Evolutionary conservation across 306 rosid genomes (phyloP).

Genomic region (Fagus crenata): DNA sequence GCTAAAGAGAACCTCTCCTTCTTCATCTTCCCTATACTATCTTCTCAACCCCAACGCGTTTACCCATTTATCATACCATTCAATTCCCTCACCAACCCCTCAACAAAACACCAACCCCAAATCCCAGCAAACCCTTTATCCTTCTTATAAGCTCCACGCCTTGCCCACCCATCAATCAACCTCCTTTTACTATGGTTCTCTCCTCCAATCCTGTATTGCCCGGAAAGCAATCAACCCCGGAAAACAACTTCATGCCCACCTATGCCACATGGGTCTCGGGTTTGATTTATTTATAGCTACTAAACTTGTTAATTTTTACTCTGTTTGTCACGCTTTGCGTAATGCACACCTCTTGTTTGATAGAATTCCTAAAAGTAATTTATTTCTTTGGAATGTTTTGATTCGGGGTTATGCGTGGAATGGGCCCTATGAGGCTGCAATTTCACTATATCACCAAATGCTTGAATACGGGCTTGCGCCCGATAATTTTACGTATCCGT

Average conservation of each 20-base stretch:
- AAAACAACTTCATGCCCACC: conserved; percentile 61
- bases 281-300: conserved; percentile 45
- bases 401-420: conserved; percentile 79
- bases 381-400: conserved; percentile 76
- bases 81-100: conserved; percentile 30
- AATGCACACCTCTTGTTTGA: conserved; percentile 64
- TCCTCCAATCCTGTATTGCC: conserved; percentile 54
- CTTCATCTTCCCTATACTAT: conserved; percentile 17
- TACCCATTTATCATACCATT: conserved; percentile 22
- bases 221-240: conserved; percentile 57
- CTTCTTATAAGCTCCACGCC: conserved; percentile 24
- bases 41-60: conserved; percentile 10
- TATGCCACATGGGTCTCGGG: conserved; percentile 58
- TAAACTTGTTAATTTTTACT: conserved; percentile 52
- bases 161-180: conserved; percentile 22
- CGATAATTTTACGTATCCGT: conserved; percentile 71
- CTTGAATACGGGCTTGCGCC: conserved; percentile 57
- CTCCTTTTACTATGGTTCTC: conserved; percentile 37
- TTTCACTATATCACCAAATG: conserved; percentile 55
- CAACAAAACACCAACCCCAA: conserved; percentile 9
- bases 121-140: conserved; percentile 4
- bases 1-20: conserved; percentile 29
- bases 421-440: conserved; percentile 67
- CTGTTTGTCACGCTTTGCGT: conserved; percentile 41
- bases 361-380: conserved; percentile 56